phyloP scores from a whole-genome alignment of 352 stramenopile genomes.

The Pythium oligandrum region DNA sequence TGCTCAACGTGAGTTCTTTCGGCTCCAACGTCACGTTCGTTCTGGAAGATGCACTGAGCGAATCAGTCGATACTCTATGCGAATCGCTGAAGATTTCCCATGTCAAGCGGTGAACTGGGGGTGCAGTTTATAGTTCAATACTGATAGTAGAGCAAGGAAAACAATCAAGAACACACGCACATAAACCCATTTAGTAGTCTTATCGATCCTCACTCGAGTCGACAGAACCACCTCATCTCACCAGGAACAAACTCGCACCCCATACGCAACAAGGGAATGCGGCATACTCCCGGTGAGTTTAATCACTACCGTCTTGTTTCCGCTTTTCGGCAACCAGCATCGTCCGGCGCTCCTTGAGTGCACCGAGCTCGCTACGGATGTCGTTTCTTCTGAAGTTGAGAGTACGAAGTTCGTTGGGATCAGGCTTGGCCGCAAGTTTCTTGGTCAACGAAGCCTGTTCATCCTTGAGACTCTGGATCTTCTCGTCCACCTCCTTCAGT shows the following conservation, averaged over 20 bases:
- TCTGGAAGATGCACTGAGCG: conserved; percentile 71
- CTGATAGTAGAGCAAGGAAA: too few relatives aligned
- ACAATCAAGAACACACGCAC: too few relatives aligned
- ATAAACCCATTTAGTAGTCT: too few relatives aligned
- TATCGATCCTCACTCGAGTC: too few relatives aligned
- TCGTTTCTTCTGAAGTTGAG: conserved; percentile 80
- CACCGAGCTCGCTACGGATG: conserved; percentile 80
- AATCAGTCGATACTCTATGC: conserved; percentile 63
- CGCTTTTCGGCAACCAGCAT: conserved; percentile 77
- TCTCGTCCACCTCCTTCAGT: conserved; percentile 76
- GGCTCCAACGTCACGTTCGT: conserved; percentile 81
- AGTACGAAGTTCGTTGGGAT: conserved; percentile 74
- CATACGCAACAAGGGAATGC: background rate
- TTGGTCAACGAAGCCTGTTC: conserved; percentile 79
- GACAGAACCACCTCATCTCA: too few relatives aligned
- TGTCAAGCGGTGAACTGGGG: conserved; percentile 40
- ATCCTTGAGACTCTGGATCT: conserved; percentile 76
- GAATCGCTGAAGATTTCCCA: conserved; percentile 60
- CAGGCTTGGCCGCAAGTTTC: conserved; percentile 63
- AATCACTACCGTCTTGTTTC: conserved; percentile 68
- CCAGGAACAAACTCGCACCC: too few relatives aligned
- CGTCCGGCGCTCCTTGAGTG: conserved; percentile 76
- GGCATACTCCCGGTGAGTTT: background rate
- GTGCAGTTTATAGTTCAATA: background rate
- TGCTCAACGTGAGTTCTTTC: conserved; percentile 86